Evolutionary conservation across 2,329 filamentous ascomycete genomes (phyloP), one percentile per base, ranked within the genome.

Genomic region (Aspergillus sergii): DNA sequence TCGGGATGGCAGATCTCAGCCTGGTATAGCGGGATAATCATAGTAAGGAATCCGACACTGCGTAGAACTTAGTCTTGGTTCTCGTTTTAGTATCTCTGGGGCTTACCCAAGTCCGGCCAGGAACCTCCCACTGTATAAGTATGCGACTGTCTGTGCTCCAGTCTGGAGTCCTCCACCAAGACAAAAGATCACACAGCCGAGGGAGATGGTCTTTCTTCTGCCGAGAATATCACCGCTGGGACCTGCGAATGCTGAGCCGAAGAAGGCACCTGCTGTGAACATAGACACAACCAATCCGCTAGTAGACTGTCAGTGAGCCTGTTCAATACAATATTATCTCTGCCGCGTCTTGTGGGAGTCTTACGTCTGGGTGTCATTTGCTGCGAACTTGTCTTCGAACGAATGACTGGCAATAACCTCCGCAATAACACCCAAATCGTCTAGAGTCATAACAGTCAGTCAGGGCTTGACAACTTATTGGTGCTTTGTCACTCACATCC

Each of bases 1-100:
- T 84, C 85, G 1, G 92, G 92, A 73, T 94, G 92, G 4, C 89
- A 88, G 28, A 94, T 84, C 72, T 95, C 92, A 26, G 90, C 91
- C 73, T 94, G 91, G 74, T 93, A 94, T 0, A 94, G 77, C 2
- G 91, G 88, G 43, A 90, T 81, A 65, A 89, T 86, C 86, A 89
- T 89, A 66, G 83, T 83, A 9, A 89, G 78, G 60, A 87, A 81
- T 11, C 88, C 87, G 58, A 89, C 84, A 66, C 85, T 84, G 60
- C 30, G 59, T 28, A 46, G 19, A 30, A 75, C 73, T 80, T 78
- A 65, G 39, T n/a, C 78, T 77, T 76, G 79, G 74, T 14, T 32
- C 41, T 48, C n/a, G 4, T 19, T 32, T 1, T 11, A 10, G 12
- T 34, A 21, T 8, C 26, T 11, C 46, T 11, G 3, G 12, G 11